These are phyloP conservation scores for Annulohypoxylon moriforme DNA, from an alignment of 495 filamentous ascomycete species.

Conservation along the genomic window DNA sequence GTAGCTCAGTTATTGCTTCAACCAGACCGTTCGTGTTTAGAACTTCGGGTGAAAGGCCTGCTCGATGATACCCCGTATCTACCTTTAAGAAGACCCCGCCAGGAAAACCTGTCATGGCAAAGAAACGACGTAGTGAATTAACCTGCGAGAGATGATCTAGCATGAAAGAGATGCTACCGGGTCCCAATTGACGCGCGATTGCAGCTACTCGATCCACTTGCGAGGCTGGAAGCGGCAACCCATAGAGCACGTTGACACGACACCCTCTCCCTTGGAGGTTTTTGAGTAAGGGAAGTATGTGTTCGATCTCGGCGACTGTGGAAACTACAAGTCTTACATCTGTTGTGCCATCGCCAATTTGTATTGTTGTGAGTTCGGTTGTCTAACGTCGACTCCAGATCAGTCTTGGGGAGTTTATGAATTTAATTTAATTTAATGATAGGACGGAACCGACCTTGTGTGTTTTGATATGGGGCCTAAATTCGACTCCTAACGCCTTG, in stretches of 20 bases:
- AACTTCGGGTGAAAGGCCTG: neutral
- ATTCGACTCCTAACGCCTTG: neutral
- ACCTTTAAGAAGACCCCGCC: neutral
- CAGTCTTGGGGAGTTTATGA: neutral
- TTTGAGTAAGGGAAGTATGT: slow-evolving; percentile 1
- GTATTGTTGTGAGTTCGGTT: neutral
- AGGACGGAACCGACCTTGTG: neutral
- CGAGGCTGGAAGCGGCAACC: neutral
- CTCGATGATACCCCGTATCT: slow-evolving; percentile 1
- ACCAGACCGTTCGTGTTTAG: neutral
- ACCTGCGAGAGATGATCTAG: neutral
- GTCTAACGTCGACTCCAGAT: neutral
- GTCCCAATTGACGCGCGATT: neutral
- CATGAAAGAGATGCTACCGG: slow-evolving; percentile 1
- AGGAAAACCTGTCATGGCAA: neutral
- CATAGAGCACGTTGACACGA: neutral
- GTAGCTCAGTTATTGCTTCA: neutral
- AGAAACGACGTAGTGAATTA: neutral
- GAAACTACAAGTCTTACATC: slow-evolving; percentile 1
- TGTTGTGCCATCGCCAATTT: neutral
- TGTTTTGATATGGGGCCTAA: slow-evolving; percentile 8
- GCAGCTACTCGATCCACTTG: neutral
- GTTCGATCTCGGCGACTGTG: neutral
- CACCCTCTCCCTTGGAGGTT: neutral
- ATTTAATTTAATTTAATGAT: too few species aligned